Evolutionary conservation across 2,329 filamentous ascomycete species (phyloP).

Genomic region (Cadophora sp.): DNA sequence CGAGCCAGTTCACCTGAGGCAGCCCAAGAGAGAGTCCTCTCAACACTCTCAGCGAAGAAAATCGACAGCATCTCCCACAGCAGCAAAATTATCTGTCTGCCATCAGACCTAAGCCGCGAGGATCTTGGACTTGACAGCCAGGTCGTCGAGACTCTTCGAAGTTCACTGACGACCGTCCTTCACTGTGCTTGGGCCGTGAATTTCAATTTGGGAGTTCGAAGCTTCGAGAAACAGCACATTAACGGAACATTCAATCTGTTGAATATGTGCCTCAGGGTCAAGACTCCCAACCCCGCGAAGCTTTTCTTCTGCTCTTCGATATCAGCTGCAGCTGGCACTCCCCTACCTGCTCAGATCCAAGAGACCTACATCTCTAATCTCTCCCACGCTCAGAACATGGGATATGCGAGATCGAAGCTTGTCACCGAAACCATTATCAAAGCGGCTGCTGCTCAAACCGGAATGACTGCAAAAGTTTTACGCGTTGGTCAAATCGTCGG

Average conservation of each 20-base stretch:
- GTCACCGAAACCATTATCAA: constrained; percentile 54
- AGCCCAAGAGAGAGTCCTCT: constrained; percentile 45
- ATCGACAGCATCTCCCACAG: constrained; percentile 38
- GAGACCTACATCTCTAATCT: constrained; percentile 44
- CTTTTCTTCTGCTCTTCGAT: constrained; percentile 50
- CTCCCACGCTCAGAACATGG: constrained; percentile 53
- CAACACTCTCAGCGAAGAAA: constrained; percentile 48
- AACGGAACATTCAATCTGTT: constrained; percentile 53
- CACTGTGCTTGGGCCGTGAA: constrained; percentile 63
- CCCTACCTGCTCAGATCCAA: constrained; percentile 41
- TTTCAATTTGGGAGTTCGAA: constrained; percentile 59
- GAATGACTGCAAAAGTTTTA: constrained; percentile 47
- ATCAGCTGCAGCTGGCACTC: constrained; percentile 44
- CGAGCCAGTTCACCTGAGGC: constrained; percentile 45
- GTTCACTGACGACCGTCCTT: constrained; percentile 51
- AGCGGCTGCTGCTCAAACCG: constrained; percentile 44
- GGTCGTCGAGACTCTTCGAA: constrained; percentile 41
- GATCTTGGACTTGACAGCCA: constrained; percentile 49
- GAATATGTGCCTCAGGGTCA: constrained; percentile 43
- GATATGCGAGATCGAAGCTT: constrained; percentile 58
- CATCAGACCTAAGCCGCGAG: constrained; percentile 48
- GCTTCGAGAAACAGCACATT: constrained; percentile 55
- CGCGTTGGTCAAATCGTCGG: constrained; percentile 59
- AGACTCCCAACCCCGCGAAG: constrained; percentile 39
- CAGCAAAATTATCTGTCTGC: constrained; percentile 48